These are phyloP conservation scores for Haematococcus sp. DNA, from an alignment of 139 green algal genomes.

Conservation along the genomic window DNA sequence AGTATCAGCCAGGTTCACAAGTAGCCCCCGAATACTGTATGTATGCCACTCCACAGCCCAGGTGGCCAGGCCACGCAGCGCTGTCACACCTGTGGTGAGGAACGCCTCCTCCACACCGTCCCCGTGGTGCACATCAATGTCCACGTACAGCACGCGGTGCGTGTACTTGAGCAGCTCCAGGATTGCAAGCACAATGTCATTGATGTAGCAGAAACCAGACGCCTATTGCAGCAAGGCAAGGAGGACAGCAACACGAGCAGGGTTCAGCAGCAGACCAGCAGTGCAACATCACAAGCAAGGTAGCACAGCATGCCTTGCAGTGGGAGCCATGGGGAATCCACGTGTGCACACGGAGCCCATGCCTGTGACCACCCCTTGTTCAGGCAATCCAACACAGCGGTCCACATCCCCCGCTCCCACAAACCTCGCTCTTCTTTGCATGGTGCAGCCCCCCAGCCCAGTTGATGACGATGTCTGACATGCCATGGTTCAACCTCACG, in stretches of 20 bases:
- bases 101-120: slow-evolving; percentile 98
- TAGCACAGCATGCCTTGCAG: too few species aligned
- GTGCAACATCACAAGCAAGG: too few species aligned
- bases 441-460: slow-evolving; percentile 97
- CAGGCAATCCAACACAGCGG: too few species aligned
- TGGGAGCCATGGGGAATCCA: too few species aligned
- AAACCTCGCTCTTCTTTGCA: slow-evolving; percentile 83
- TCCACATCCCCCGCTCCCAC: background rate
- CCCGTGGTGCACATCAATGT: slow-evolving; percentile 97
- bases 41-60: too few species aligned
- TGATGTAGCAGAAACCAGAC: slow-evolving; percentile 95
- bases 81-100: slow-evolving; percentile 89
- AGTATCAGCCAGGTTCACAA: background rate
- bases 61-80: too few species aligned
- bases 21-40: too few species aligned
- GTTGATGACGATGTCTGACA: slow-evolving; percentile 93
- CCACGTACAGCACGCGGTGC: slow-evolving; percentile 74
- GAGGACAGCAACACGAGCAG: background rate
- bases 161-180: slow-evolving; percentile 91
- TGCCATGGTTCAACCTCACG: slow-evolving; percentile 84
- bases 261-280: background rate
- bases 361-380: too few species aligned
- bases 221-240: slow-evolving; percentile 34
- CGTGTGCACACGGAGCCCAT: background rate
- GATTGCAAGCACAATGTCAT: slow-evolving; percentile 96